Base-by-base conservation (phyloP, 2,329 filamentous ascomycete genomes). In the Monosporascus sp. region DNA sequence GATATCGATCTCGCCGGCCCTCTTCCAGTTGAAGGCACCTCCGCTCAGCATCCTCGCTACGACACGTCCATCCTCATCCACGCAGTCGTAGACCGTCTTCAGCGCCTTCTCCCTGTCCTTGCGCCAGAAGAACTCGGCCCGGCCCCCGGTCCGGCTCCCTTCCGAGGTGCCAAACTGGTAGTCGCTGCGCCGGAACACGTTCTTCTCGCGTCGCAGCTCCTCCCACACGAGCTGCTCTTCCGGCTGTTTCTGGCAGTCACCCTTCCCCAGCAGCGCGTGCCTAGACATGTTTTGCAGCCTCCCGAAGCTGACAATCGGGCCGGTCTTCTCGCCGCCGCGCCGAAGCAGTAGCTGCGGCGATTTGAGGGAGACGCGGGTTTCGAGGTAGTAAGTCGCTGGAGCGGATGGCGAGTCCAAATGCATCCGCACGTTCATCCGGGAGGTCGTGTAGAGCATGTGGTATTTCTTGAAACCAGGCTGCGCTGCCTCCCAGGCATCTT, bases 41-140 rank as follows among this genome's bases (percentile, higher is more conserved):
- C 54, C 54, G 51, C 51, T 53, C 17, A 44, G 26, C 17, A 55
- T n/a, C 2, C 54, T 47, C 37, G 54, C 54, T n/a, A 50, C 51
- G 14, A 55, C 26, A 17, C 18, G n/a, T 15, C 44, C 52, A 15
- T 28, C 31, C 37, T 24, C 52, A 9, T 41, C 43, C 3, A 55
- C 37, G 51, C 51, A 52, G 20, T 55, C 48, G 43, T 53, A 55
- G 11, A 55, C 38, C 28, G 54, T 53, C 3, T 22, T n/a, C 17
- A 45, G 31, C 14, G 15, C 7, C 51, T 20, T 48, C 41, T 22
- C 20, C 40, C 24, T 45, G 44, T 55, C 44, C 51, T 55, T 55
- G 48, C 51, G 54, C 54, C 54, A 55, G 14, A 31, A 20, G 38
- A 41, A 55, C 45, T 49, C 46, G 7, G 6, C 20, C 9, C 18